Conservation (phyloP, 2,329 filamentous ascomycete species). For the Epichloe festucae region DNA sequence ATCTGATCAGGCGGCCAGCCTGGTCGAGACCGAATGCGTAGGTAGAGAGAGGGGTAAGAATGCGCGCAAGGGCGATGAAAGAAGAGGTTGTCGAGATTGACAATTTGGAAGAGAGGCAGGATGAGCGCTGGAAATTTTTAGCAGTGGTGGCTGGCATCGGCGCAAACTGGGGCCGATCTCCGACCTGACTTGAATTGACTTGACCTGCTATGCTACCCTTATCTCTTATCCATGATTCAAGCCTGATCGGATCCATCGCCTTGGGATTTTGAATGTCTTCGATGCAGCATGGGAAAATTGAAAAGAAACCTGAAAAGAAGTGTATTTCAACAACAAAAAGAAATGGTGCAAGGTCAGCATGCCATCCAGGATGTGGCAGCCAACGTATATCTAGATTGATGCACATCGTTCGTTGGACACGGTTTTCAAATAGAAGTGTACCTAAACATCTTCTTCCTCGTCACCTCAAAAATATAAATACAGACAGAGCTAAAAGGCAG, state of each 20-base stretch:
- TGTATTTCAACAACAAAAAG: not conserved
- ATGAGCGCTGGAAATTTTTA: not conserved
- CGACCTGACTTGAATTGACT: not conserved
- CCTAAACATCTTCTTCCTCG: not conserved
- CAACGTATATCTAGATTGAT: no score
- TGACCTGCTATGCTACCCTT: no score
- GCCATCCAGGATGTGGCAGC: not conserved
- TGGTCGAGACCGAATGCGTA: not conserved
- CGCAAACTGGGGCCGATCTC: not conserved
- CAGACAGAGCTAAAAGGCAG: slow-evolving; percentile 1
- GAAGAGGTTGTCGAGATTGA: not conserved
- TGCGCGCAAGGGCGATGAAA: no score
- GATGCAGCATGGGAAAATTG: not conserved
- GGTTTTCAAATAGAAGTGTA: no score
- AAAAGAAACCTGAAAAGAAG: not conserved
- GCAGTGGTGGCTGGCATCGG: not conserved
- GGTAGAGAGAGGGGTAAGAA: no score
- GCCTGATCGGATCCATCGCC: no score
- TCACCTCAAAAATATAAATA: not conserved
- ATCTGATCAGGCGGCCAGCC: not conserved
- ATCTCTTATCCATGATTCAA: no score
- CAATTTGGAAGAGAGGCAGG: not conserved
- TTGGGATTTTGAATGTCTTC: no score
- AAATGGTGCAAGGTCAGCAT: not conserved
- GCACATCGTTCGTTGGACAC: no score